Base-by-base conservation (phyloP, 2,329 filamentous ascomycete species). In the Byssochlamys sp. region DNA sequence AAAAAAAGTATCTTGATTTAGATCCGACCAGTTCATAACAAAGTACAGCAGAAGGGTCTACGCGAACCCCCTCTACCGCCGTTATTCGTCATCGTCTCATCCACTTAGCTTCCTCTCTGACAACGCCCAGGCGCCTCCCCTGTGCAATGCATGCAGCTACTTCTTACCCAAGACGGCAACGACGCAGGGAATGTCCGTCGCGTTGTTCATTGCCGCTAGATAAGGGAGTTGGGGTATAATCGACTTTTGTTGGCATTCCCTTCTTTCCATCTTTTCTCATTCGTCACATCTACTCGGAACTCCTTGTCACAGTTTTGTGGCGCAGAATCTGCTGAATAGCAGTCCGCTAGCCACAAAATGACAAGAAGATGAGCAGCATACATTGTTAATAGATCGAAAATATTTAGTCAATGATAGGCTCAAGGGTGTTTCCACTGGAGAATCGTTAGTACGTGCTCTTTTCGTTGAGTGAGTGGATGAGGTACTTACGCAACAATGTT, bases 401-500 rank as follows among this genome's bases (percentile, higher is more conserved):
- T 50, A 58, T 64, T 70, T 74, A 76, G 65, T 74, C 70, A 58
- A 71, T 56, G 56, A 73, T 69, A 26, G 76, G 76, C 65, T 78
- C 76, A 56, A 78, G 69, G 27, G 76, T 78, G 65, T 77, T 77
- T 65, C 76, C 76, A 58, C 76, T 77, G 52, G 27, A 33, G 35
- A 6, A 55, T 52, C 55, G 56, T 64, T 62, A 64, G 60, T 45
- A 53, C 19, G 51, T 31, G 58, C 39, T 26, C 57, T 54, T 14
- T 60, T 54, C 25, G 11, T 19, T 27, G 9, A 54, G 29, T 7
- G n/a, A 31, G 48, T 31, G 31, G 52, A 35, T 49, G 25, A 56
- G 35, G 12, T 49, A 77, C 75, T 75, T 73, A 77, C 75, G 74
- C 75, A 60, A 87, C 85, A 72, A 90, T 90, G 64, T 88, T 91